Base-by-base conservation (phyloP, 257 asterid genomes). In the Gentiana dahurica region DNA sequence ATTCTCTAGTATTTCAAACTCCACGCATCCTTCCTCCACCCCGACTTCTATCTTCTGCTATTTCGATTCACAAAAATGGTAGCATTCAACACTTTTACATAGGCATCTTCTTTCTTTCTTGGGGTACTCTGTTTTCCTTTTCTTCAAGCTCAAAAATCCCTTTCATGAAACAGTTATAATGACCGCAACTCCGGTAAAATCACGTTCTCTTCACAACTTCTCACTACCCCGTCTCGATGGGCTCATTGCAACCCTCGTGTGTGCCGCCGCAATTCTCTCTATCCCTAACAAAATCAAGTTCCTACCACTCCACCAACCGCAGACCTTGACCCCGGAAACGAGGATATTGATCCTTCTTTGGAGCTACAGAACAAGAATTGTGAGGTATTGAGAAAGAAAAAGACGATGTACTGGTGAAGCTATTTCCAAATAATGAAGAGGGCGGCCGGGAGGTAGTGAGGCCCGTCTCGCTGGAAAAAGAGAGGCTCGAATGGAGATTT, bases 131-230 rank as follows among this genome's bases (percentile, higher is more conserved):
- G 0, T 24, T 24, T 24, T 4, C 39, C 38, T 49, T 12, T 46
- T 36, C n/a, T 35, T 8, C 38, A 7, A 41, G 10, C 1, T n/a
- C 34, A 62, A 7, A 48, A 3, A 6, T 8, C n/a, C 9, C 9
- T 4, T 41, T 5, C 7, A 41, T 41, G 46, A 41, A 41, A 41
- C 46, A 41, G 58, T 51, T 62, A 49, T 53, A 65, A 87, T 85
- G 95, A 93, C 86, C 59, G 73, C 84, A n/a, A 82, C 84, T 50
- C 92, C 96, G 36, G 63, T 67, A 59, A 87, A 82, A 66, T 76
- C 94, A 32, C 89, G 84, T 60, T 89, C 94, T 53, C 75, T 87
- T 54, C 96, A 85, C 80, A 82, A 87, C 79, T 87, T 87, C 70
- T 72, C 88, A 33, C 33, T 87, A 48, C 70, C 95, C 71, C 75